Evolutionary conservation across 2,329 filamentous ascomycete genomes (phyloP).

Genomic region (Scedosporium dehoogii): DNA sequence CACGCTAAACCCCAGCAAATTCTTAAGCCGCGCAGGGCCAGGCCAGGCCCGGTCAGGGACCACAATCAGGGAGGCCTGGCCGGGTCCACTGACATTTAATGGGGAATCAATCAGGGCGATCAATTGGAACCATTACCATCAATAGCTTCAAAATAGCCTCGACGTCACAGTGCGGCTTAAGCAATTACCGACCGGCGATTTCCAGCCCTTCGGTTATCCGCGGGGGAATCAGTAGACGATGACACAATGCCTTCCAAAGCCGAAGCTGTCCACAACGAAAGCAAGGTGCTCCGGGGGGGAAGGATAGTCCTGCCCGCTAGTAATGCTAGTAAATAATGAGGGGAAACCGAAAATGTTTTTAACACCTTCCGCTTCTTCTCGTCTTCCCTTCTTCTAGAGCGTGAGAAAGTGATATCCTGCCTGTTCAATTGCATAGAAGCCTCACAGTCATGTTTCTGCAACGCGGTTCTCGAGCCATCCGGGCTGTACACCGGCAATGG

Average conservation of each 20-base stretch:
- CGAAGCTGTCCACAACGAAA: slow-evolving; percentile 8
- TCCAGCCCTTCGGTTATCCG: slow-evolving; percentile 24
- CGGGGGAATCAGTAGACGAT: slow-evolving; percentile 19
- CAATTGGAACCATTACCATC: neutral
- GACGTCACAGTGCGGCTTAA: slow-evolving; percentile 3
- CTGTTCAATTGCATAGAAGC: neutral
- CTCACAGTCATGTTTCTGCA: slow-evolving; percentile 41
- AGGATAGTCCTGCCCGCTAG: neutral
- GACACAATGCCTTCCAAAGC: slow-evolving; percentile 26
- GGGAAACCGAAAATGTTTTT: neutral
- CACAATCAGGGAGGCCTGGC: neutral
- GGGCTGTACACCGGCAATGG: slow-evolving; percentile 11
- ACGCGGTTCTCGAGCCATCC: slow-evolving; percentile 37
- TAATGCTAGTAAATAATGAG: neutral
- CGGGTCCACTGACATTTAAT: neutral
- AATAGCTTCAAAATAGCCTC: neutral
- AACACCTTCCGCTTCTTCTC: neutral
- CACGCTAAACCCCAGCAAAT: no score
- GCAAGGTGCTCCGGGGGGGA: neutral
- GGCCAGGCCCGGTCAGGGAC: no score
- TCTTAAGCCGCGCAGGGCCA: no score
- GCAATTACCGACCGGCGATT: neutral
- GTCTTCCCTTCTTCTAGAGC: neutral
- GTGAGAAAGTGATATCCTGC: neutral
- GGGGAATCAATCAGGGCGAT: neutral